These are phyloP conservation scores for Medicago truncatula DNA, from an alignment of 306 rosid species.

Conservation along the genomic window DNA sequence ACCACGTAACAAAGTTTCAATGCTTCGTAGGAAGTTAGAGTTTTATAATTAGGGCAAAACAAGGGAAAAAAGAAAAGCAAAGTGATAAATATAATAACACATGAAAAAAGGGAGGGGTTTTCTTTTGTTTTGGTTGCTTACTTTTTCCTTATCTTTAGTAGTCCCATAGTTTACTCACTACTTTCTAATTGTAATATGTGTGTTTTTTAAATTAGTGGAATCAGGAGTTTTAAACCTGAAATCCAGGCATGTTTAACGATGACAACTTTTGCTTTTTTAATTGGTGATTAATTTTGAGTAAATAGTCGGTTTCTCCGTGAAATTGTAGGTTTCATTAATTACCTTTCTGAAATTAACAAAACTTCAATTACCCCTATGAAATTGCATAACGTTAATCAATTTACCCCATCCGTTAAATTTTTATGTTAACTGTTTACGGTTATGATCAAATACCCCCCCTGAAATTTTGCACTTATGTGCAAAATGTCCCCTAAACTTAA, in stretches of 20 bases:
- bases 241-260: constrained; percentile 48
- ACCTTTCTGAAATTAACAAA: too few relatives aligned
- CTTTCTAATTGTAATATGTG: constrained; percentile 15
- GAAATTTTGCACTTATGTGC: too few relatives aligned
- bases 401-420: too few relatives aligned
- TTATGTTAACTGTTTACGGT: too few relatives aligned
- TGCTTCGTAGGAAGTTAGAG: constrained; percentile 67
- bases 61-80: background rate
- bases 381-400: too few relatives aligned
- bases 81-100: constrained; percentile 5
- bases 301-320: too few relatives aligned
- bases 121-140: background rate
- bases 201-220: constrained; percentile 34
- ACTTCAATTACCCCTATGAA: too few relatives aligned
- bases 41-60: constrained; percentile 51
- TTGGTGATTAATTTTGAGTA: too few relatives aligned
- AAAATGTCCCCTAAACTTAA: too few relatives aligned
- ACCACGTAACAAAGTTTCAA: constrained; percentile 42
- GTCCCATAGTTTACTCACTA: background rate
- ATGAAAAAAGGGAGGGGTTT: background rate
- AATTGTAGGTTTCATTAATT: too few relatives aligned
- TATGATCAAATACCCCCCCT: too few relatives aligned
- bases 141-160: constrained; percentile 1
- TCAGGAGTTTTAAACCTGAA: constrained; percentile 45
- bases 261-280: background rate